Conservation (phyloP, 2,329 filamentous ascomycete genomes). For the Fusarium burgessii region DNA sequence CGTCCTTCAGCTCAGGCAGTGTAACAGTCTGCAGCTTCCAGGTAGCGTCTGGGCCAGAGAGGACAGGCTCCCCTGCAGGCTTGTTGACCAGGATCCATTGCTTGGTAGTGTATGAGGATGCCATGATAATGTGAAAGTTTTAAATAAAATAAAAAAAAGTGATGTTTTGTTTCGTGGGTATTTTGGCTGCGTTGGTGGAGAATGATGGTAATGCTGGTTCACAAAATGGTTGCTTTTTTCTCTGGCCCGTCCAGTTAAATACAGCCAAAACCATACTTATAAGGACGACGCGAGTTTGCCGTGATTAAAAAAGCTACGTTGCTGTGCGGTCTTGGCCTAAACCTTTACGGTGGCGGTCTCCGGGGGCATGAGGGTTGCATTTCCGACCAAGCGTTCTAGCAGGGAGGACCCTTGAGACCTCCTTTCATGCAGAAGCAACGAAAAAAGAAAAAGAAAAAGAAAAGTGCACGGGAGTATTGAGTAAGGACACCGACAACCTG, state of each 20-base stretch:
- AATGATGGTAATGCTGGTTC: not conserved
- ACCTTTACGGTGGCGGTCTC: conserved; percentile 14
- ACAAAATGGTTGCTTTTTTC: conserved; percentile 1
- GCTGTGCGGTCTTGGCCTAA: conserved; percentile 6
- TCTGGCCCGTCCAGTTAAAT: not conserved
- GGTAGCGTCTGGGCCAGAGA: conserved; percentile 45
- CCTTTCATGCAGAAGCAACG: conserved; percentile 15
- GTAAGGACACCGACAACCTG: conserved; percentile 19
- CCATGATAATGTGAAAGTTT: conserved; percentile 28
- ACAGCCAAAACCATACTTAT: conserved; percentile 7
- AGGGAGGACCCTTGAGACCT: not conserved
- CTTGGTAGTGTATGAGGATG: conserved; percentile 46
- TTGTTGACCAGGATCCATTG: conserved; percentile 48
- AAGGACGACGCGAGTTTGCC: conserved; percentile 19
- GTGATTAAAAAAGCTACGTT: conserved; percentile 5
- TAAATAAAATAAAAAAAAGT: not conserved
- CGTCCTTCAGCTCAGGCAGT: conserved; percentile 44
- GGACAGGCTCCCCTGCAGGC: conserved; percentile 44
- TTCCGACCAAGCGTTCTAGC: conserved; percentile 14
- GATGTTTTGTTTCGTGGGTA: conserved; percentile 17
- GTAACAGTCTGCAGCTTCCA: conserved; percentile 43
- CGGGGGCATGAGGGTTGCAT: conserved; percentile 23
- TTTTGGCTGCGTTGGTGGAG: conserved; percentile 9
- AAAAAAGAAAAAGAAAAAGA: not conserved
- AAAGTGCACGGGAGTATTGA: not conserved